A percentile compares a stretch with the other conserved stretches of the same genome.
Conservation (phyloP, 805 yeast genomes). For the Jamesozyma rosinii region DNA sequence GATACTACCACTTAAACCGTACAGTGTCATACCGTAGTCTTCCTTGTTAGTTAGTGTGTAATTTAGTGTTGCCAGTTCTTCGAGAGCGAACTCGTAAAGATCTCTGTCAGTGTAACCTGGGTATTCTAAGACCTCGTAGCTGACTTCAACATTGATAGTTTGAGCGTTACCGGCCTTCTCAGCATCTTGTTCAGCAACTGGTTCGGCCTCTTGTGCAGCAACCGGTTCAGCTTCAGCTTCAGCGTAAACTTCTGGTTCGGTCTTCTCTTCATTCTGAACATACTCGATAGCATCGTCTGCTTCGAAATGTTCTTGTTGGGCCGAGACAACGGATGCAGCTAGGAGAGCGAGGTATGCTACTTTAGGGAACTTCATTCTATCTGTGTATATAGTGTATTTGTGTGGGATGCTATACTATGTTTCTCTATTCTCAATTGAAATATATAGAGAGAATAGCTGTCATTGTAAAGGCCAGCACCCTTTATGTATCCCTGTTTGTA, state of each 20-base stretch:
- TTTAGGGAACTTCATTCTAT: constrained; percentile 6
- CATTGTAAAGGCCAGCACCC: too few relatives aligned
- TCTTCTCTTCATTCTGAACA: not conserved
- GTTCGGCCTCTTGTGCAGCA: constrained; percentile 1
- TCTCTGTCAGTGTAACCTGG: constrained; percentile 34
- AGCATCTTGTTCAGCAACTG: not conserved
- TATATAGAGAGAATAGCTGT: too few relatives aligned
- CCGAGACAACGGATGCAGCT: constrained; percentile 2
- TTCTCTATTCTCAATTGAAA: too few relatives aligned
- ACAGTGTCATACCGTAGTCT: constrained; percentile 40
- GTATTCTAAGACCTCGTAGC: constrained; percentile 40
- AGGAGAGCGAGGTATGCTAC: constrained; percentile 5
- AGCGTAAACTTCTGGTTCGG: not conserved
- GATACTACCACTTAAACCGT: constrained; percentile 64
- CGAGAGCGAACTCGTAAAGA: constrained; percentile 38
- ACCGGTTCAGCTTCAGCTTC: not conserved
- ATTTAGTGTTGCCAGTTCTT: constrained; percentile 43
- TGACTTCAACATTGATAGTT: constrained; percentile 35
- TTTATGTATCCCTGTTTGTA: too few relatives aligned
- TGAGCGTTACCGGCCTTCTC: too few relatives aligned
- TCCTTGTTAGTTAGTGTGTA: constrained; percentile 50
- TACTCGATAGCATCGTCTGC: too few relatives aligned
- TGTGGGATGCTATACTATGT: not conserved
- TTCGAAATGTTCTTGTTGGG: constrained; percentile 1
- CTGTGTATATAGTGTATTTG: not conserved